phyloP scores from a whole-genome alignment of 2,329 filamentous ascomycete species.

The Tympanopsis confertula region DNA sequence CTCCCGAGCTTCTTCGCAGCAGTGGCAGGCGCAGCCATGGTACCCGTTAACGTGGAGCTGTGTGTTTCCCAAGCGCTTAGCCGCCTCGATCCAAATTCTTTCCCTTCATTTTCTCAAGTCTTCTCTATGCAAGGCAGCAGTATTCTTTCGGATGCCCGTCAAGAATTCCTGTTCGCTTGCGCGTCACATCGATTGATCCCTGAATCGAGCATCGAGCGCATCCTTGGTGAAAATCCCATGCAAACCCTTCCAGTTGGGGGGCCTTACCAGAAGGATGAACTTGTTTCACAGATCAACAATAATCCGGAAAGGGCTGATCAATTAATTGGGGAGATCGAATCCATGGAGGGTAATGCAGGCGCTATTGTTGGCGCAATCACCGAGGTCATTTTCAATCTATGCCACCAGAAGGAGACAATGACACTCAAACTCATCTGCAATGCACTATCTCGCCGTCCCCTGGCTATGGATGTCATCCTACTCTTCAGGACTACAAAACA shows the following conservation, averaged over 20 bases:
- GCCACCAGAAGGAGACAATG: slow-evolving; percentile 48
- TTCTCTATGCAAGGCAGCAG: slow-evolving; percentile 42
- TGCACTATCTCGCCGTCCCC: slow-evolving; percentile 38
- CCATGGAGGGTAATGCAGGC: slow-evolving; percentile 57
- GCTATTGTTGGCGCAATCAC: slow-evolving; percentile 48
- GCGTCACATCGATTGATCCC: slow-evolving; percentile 54
- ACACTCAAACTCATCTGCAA: slow-evolving; percentile 50
- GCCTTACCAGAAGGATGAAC: slow-evolving; percentile 45
- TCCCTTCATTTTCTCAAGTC: slow-evolving; percentile 53
- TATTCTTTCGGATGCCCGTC: slow-evolving; percentile 50
- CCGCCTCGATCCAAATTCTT: slow-evolving; percentile 48
- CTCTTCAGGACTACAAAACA: slow-evolving; percentile 45
- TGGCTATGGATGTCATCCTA: slow-evolving; percentile 43
- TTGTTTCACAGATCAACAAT: slow-evolving; percentile 48
- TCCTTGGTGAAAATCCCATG: slow-evolving; percentile 53
- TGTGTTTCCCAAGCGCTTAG: slow-evolving; percentile 57
- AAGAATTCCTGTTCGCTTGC: slow-evolving; percentile 61
- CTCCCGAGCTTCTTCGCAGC: slow-evolving; percentile 49
- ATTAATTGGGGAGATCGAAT: slow-evolving; percentile 52
- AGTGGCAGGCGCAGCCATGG: slow-evolving; percentile 43
- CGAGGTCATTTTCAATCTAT: slow-evolving; percentile 42
- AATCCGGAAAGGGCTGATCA: slow-evolving; percentile 50
- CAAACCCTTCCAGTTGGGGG: slow-evolving; percentile 43
- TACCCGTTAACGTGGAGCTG: slow-evolving; percentile 45
- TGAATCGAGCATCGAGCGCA: slow-evolving; percentile 45